Base-by-base conservation (phyloP, 805 yeast species). In the Sugiyamaella valdiviana region DNA sequence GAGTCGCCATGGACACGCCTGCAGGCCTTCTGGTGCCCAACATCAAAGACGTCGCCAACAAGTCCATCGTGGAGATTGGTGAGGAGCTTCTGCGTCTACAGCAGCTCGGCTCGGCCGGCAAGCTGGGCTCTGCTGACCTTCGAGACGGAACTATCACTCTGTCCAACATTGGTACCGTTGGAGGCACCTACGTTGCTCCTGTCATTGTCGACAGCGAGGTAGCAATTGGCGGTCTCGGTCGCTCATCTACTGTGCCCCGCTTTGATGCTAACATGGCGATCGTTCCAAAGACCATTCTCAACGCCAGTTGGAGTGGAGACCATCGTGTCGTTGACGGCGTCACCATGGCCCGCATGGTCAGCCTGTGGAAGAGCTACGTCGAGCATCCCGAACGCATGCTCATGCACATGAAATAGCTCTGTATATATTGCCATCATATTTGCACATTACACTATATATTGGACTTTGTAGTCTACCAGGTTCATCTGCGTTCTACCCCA, bases 1-100 rank as follows among this genome's bases (percentile, higher is more conserved):
- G 64, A 17, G 53, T 64, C 17, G 68, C 68, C 21, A 64, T 64
- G 65, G 65, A 61, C 46, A 64, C 67, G 7, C 67, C 67, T 5
- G 37, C 43, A 4, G 68, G 68, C 4, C 57, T 64, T 21, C 54
- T 64, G 6, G 68, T 64, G 2, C 68, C 68, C 21, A 59, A 57
- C 40, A 62, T 64, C 53, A 62, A 63, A 39, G 51, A 60, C 32
- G 66, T 63, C 19, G 55, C 57, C 22, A 35, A 39, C 19, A 47
- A 51, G 39, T 50, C 61, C 15, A 53, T 64, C 37, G n/a, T 55
- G 16, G 65, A 64, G 38, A 61, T 64, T 40, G 65, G 60, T 19
- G 35, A 42, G 1, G 66, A 64, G 46, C 57, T 64, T 41, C 32
- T 16, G 16, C 47, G 66, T n/a, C 54, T 64, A 14, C 66, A 62